Conservation (phyloP, 176 grass and related monocot species). For the Alopecurus myosuroides region DNA sequence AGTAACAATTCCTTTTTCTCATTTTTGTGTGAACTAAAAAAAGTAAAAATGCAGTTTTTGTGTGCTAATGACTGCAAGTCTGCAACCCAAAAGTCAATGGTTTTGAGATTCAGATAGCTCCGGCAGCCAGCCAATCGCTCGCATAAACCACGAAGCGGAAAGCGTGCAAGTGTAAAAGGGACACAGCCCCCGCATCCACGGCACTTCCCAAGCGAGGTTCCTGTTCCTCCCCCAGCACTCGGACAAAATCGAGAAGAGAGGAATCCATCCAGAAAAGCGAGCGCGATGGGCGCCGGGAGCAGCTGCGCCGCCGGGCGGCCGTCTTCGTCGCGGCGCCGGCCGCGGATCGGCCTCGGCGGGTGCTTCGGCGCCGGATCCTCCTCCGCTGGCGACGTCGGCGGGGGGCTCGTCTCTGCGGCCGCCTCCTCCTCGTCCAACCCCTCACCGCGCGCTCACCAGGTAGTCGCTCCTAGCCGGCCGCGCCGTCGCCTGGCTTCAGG, state of each 20-base stretch:
- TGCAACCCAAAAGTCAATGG: background rate
- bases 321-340: conserved; percentile 34
- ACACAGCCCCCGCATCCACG: conserved; percentile 22
- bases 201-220: conserved; percentile 20
- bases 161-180: conserved; percentile 8
- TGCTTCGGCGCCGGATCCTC: conserved; percentile 71
- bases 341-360: conserved; percentile 37
- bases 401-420: conserved; percentile 1
- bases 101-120: background rate
- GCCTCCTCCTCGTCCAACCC: background rate
- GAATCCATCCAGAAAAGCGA: background rate
- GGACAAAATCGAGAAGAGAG: background rate
- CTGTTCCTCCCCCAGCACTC: background rate
- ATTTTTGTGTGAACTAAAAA: background rate
- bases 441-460: conserved; percentile 42
- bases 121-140: background rate
- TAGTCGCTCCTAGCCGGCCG: conserved; percentile 12
- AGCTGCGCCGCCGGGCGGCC: conserved; percentile 25
- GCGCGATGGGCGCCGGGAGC: conserved; percentile 77
- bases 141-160: background rate
- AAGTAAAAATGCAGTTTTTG: background rate
- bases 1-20: background rate
- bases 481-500: background rate
- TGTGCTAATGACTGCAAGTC: background rate
- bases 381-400: conserved; percentile 1